Evolutionary conservation across 345 rosid species (phyloP).

Genomic region (Trapa bicornis): DNA sequence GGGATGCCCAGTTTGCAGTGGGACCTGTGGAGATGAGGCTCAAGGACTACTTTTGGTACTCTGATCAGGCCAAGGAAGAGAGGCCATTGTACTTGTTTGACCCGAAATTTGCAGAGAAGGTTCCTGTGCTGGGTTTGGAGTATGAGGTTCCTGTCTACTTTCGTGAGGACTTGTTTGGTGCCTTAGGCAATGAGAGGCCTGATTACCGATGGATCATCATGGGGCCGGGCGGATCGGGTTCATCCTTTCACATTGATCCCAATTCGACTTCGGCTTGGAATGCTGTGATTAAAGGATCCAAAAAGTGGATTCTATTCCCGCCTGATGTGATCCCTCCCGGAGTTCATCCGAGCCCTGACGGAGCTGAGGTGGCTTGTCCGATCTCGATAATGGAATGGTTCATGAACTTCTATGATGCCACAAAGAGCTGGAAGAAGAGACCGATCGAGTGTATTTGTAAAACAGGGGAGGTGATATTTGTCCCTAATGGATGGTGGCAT

Average conservation of each 20-base stretch:
- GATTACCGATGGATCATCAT: constrained; percentile 92
- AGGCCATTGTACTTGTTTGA: constrained; percentile 93
- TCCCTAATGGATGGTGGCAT: constrained; percentile 99
- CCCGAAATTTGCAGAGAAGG: constrained; percentile 74
- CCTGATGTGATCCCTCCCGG: constrained; percentile 94
- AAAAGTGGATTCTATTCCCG: constrained; percentile 92
- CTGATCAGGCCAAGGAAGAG: constrained; percentile 70
- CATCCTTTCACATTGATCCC: constrained; percentile 96
- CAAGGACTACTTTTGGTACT: constrained; percentile 56
- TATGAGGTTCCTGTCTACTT: constrained; percentile 75
- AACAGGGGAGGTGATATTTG: constrained; percentile 91
- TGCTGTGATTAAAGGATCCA: constrained; percentile 82
- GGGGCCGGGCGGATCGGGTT: constrained; percentile 93
- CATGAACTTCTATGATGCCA: constrained; percentile 86
- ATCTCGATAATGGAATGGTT: constrained; percentile 96
- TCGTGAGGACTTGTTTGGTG: constrained; percentile 75
- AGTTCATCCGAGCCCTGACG: constrained; percentile 92
- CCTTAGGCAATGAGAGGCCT: constrained; percentile 71
- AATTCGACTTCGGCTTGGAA: constrained; percentile 99
- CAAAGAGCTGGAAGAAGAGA: constrained; percentile 59
- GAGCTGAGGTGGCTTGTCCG: constrained; percentile 95
- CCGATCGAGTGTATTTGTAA: constrained; percentile 87
- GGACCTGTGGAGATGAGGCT: constrained; percentile 88
- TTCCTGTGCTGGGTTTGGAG: constrained; percentile 49
- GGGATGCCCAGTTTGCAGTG: constrained; percentile 52